These are phyloP conservation scores for Sporothrix euskadiensis DNA, from an alignment of 2,329 filamentous ascomycete genomes.

Conservation along the genomic window DNA sequence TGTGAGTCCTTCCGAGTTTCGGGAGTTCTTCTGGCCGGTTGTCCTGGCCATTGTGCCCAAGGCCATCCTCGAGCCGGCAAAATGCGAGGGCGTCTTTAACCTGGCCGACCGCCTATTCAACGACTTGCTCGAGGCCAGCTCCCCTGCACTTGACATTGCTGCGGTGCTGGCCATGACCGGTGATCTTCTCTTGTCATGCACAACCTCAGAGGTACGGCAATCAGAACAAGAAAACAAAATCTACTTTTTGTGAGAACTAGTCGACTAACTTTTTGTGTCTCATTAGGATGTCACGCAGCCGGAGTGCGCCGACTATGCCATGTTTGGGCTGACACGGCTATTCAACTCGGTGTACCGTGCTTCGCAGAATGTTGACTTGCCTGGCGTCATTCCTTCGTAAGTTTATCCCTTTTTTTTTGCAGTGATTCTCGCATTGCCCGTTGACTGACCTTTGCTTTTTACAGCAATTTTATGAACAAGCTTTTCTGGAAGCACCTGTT, in stretches of 20 bases:
- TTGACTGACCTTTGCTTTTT: neutral
- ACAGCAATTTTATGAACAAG: slow-evolving; percentile 43
- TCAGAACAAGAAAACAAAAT: neutral
- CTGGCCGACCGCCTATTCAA: slow-evolving; percentile 46
- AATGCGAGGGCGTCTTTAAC: slow-evolving; percentile 50
- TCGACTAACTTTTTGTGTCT: slow-evolving; percentile 12
- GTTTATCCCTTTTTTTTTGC: neutral
- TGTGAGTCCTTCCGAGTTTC: slow-evolving; percentile 44
- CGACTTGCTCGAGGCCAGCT: slow-evolving; percentile 42
- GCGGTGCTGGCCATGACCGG: slow-evolving; percentile 36
- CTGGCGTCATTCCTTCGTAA: slow-evolving; percentile 25
- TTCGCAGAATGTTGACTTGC: slow-evolving; percentile 24
- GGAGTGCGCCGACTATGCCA: slow-evolving; percentile 42
- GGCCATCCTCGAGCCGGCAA: slow-evolving; percentile 39
- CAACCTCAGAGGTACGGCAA: slow-evolving; percentile 38
- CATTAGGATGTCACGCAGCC: slow-evolving; percentile 45
- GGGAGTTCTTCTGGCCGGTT: slow-evolving; percentile 52
- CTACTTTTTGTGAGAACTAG: neutral
- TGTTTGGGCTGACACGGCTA: slow-evolving; percentile 42
- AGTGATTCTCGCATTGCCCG: too few relatives aligned
- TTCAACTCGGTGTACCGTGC: slow-evolving; percentile 38
- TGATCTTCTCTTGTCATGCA: slow-evolving; percentile 37
- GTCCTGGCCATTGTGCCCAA: slow-evolving; percentile 43
- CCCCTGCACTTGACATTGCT: slow-evolving; percentile 38
- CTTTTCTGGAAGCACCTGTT: slow-evolving; percentile 68